Percentiles rank a stretch among this genome's conserved stretches.
These are phyloP conservation scores for Telfairia occidentalis DNA, from an alignment of 331 rosid genomes.

Conservation along the genomic window DNA sequence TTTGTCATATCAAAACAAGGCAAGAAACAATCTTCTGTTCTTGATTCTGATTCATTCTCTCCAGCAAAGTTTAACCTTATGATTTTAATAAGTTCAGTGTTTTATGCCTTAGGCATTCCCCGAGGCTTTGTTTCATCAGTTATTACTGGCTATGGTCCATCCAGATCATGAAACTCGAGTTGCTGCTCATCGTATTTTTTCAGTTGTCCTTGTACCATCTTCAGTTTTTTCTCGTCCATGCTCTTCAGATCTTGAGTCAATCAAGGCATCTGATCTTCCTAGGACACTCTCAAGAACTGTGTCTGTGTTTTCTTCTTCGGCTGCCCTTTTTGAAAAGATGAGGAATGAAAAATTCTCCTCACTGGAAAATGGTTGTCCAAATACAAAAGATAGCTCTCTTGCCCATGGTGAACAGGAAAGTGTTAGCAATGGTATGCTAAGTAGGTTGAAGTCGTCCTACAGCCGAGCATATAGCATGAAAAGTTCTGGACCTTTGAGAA, in stretches of 20 bases:
- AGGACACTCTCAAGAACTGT: conserved; percentile 76
- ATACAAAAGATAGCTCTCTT: conserved; percentile 20
- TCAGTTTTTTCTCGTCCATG: conserved; percentile 63
- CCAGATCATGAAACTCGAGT: conserved; percentile 83
- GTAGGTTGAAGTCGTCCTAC: conserved; percentile 44
- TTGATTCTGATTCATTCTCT: conserved; percentile 9
- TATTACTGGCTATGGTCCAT: conserved; percentile 81
- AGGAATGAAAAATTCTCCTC: conserved; percentile 46
- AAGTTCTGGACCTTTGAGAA: conserved; percentile 19
- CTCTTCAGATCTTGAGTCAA: conserved; percentile 27
- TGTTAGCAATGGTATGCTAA: conserved; percentile 30
- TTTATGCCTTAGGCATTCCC: conserved; percentile 62
- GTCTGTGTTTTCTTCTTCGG: conserved; percentile 85
- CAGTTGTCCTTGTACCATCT: conserved; percentile 78
- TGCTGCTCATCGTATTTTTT: conserved; percentile 75
- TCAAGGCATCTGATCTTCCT: conserved; percentile 40
- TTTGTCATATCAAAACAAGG: conserved; percentile 69
- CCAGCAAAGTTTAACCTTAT: conserved; percentile 16
- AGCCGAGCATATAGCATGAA: conserved; percentile 35
- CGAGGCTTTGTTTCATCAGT: conserved; percentile 87
- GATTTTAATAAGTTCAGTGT: conserved; percentile 20
- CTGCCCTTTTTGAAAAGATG: conserved; percentile 79
- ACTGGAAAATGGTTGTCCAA: conserved; percentile 30
- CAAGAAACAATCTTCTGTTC: conserved; percentile 25
- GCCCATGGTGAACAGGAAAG: conserved; percentile 28